These are phyloP conservation scores for Betula pendula DNA, from an alignment of 306 rosid species.

Conservation along the genomic window DNA sequence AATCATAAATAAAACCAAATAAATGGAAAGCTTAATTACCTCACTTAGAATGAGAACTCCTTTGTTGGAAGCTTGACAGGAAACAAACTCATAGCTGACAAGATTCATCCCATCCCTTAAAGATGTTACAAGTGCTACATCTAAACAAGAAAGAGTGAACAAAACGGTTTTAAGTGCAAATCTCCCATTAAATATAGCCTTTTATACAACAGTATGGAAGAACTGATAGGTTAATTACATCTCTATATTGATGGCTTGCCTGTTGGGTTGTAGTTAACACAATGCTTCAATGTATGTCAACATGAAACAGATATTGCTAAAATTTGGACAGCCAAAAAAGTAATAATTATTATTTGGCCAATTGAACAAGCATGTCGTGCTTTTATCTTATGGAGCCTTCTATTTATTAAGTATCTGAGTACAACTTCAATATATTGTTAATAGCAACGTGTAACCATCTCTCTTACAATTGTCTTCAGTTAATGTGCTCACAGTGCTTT, in stretches of 20 bases:
- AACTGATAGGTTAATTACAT: constrained; percentile 12
- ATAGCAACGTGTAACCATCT: background rate
- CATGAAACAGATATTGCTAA: background rate
- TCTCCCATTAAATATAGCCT: constrained; percentile 7
- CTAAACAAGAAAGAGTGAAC: constrained; percentile 41
- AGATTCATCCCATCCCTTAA: constrained; percentile 99
- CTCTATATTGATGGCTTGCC: constrained; percentile 8
- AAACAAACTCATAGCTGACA: constrained; percentile 95
- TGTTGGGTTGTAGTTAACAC: background rate
- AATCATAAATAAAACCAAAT: background rate
- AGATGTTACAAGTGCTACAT: constrained; percentile 95
- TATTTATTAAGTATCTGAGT: background rate
- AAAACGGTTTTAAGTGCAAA: constrained; percentile 19
- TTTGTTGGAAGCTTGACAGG: constrained; percentile 92
- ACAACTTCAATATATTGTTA: background rate
- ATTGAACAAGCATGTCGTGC: too few relatives aligned
- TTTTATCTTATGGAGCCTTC: too few relatives aligned
- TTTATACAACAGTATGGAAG: background rate
- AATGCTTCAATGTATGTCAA: constrained; percentile 10
- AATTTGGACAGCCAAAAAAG: constrained; percentile 9
- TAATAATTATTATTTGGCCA: too few relatives aligned
- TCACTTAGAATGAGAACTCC: constrained; percentile 97
- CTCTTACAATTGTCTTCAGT: background rate
- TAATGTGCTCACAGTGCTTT: background rate
- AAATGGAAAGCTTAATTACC: constrained; percentile 42